Conservation (phyloP, 441 rosid species). For the Hypseocharis bilobata region DNA sequence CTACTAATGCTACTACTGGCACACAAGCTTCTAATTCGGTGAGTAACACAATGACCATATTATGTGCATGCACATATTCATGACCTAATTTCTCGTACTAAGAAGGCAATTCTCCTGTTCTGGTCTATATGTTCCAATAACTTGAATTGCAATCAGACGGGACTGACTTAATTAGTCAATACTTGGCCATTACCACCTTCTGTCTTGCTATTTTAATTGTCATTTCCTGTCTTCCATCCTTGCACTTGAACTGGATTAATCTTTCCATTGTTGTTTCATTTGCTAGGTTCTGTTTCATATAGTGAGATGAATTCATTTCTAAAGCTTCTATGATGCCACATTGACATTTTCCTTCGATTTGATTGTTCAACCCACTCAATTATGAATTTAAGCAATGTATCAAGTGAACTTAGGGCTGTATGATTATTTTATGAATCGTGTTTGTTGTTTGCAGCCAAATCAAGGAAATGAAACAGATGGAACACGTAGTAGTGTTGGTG, state of each 20-base stretch:
- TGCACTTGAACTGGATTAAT: neutral
- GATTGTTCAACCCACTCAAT: neutral
- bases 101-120: neutral
- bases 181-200: no score
- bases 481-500: constrained; percentile 27
- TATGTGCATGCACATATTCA: neutral
- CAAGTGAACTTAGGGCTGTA: neutral
- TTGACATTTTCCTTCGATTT: no score
- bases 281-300: no score
- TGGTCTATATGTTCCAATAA: neutral
- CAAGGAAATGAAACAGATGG: constrained; percentile 50
- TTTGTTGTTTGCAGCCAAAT: constrained; percentile 37
- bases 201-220: neutral
- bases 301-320: neutral
- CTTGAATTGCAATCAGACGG: neutral
- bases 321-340: neutral
- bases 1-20: constrained; percentile 32
- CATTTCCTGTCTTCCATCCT: neutral
- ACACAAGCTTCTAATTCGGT: constrained; percentile 40
- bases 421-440: neutral
- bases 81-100: neutral
- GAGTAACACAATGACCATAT: constrained; percentile 15
- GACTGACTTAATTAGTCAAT: neutral
- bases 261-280: no score
- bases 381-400: neutral